Conservation (phyloP, 129 eudicot species). For the Arctium minus region DNA sequence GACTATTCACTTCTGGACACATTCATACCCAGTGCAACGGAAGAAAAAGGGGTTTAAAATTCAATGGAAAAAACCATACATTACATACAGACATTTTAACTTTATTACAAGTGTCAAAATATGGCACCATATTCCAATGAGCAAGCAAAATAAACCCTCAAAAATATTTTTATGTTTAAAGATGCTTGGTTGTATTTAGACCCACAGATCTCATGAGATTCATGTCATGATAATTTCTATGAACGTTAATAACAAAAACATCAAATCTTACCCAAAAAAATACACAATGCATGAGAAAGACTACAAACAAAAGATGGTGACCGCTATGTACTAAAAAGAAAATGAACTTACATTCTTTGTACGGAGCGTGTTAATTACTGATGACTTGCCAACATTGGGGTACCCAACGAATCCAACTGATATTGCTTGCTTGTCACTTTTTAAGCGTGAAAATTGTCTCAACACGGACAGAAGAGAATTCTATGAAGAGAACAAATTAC, state of each 20-base stretch:
- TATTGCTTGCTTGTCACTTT: slow-evolving; percentile 95
- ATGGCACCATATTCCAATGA: background rate
- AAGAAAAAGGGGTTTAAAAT: background rate
- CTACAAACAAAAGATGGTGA: background rate
- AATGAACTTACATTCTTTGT: slow-evolving; percentile 72
- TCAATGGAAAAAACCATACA: background rate
- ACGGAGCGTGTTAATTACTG: slow-evolving; percentile 90
- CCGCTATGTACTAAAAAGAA: background rate
- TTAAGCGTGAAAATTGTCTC: slow-evolving; percentile 89
- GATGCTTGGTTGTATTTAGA: background rate
- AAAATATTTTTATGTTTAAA: background rate
- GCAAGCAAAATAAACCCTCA: background rate
- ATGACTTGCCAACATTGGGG: slow-evolving; percentile 98
- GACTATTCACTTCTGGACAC: too few species aligned
- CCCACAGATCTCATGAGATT: background rate
- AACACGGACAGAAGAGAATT: slow-evolving; percentile 87
- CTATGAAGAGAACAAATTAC: slow-evolving; percentile 32
- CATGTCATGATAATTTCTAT: background rate
- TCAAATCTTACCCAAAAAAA: background rate
- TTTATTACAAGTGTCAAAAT: background rate
- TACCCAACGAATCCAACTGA: slow-evolving; percentile 98
- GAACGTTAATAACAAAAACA: background rate
- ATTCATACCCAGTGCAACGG: too few species aligned
- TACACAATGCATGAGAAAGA: background rate
- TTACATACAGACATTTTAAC: background rate